These are phyloP conservation scores for Phaeosphaeriaceae sp. DNA, from an alignment of 2,329 filamentous ascomycete species.

Conservation along the genomic window DNA sequence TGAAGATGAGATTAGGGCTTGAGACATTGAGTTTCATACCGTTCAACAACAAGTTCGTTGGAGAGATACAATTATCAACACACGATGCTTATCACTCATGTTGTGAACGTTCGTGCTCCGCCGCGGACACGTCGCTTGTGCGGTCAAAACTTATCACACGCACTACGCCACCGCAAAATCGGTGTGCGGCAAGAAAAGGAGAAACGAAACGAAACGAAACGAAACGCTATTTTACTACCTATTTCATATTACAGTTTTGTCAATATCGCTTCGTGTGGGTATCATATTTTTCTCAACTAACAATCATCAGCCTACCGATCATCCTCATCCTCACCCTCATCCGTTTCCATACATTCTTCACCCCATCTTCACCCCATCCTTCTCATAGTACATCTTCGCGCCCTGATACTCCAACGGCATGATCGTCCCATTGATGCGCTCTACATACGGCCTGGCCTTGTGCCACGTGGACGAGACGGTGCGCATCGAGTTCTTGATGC, in stretches of 20 bases:
- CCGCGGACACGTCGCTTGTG: background rate
- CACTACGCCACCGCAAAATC: too few relatives aligned
- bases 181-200: too few relatives aligned
- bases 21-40: constrained; percentile 1
- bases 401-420: constrained; percentile 9
- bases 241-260: background rate
- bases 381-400: background rate
- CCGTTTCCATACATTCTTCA: background rate
- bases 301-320: background rate
- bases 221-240: background rate
- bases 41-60: background rate
- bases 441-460: constrained; percentile 16
- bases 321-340: background rate
- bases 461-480: constrained; percentile 16
- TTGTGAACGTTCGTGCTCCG: background rate
- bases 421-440: constrained; percentile 19
- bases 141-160: too few relatives aligned
- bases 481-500: constrained; percentile 6
- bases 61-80: background rate
- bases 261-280: constrained; percentile 1
- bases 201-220: too few relatives aligned
- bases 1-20: constrained; percentile 18
- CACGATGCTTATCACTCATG: background rate
- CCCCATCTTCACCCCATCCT: background rate
- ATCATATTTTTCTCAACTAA: too few relatives aligned